Conservation (phyloP, 2,329 filamentous ascomycete genomes). For the Dothistroma septosporum region DNA sequence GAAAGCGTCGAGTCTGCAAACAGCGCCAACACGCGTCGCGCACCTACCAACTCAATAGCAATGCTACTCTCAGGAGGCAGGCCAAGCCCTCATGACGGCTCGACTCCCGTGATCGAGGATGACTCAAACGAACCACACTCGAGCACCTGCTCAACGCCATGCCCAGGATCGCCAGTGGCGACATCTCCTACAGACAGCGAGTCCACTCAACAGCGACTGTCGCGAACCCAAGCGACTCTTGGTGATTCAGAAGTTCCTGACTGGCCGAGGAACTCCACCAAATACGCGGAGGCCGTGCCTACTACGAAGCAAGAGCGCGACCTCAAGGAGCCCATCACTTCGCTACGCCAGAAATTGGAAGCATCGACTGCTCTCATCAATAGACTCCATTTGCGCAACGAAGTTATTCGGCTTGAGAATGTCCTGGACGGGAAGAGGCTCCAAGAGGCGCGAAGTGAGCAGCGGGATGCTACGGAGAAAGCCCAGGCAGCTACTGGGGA, state of each 20-base stretch:
- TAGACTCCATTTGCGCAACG: neutral
- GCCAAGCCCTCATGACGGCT: constrained; percentile 1
- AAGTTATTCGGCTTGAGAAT: neutral
- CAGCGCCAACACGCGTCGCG: neutral
- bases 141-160: constrained; percentile 5
- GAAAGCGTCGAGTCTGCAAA: neutral
- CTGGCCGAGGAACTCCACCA: neutral
- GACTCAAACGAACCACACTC: neutral
- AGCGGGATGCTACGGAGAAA: neutral
- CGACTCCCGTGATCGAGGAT: neutral
- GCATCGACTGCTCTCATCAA: constrained; percentile 5
- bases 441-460: neutral
- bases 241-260: neutral
- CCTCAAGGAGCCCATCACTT: neutral
- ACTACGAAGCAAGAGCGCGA: neutral
- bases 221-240: neutral
- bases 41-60: neutral
- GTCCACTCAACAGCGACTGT: neutral
- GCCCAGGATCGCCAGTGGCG: neutral
- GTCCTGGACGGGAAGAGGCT: neutral
- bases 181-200: neutral
- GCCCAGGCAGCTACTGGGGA: neutral
- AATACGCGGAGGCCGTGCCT: neutral
- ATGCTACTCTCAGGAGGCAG: neutral
- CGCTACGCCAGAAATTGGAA: neutral